Evolutionary conservation across 2,329 filamentous ascomycete genomes (phyloP).

Genomic region (Aspergillus fumigatus): DNA sequence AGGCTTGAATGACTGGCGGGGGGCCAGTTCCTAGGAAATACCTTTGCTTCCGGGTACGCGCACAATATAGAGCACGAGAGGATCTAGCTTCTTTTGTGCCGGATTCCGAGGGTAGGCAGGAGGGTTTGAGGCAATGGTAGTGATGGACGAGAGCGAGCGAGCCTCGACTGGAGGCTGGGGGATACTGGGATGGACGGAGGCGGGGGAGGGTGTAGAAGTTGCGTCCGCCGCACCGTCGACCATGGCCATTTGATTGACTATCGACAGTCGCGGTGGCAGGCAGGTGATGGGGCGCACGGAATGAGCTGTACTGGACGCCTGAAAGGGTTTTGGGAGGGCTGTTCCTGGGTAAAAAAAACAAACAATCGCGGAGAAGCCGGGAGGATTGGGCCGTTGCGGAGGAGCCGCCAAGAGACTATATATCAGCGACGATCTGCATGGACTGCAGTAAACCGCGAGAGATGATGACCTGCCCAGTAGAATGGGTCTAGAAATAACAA

Average conservation of each 20-base stretch:
- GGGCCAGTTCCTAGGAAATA: constrained; percentile 33
- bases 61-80: constrained; percentile 84
- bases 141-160: constrained; percentile 74
- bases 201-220: constrained; percentile 23
- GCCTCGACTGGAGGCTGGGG: constrained; percentile 60
- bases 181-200: constrained; percentile 11
- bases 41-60: constrained; percentile 87
- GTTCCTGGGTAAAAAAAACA: constrained; percentile 4
- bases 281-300: background rate
- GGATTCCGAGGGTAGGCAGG: constrained; percentile 80
- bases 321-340: background rate
- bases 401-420: background rate
- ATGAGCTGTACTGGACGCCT: background rate
- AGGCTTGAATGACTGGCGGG: background rate
- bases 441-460: background rate
- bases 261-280: background rate
- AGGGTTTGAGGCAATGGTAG: constrained; percentile 76
- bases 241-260: constrained; percentile 16
- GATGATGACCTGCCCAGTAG: background rate
- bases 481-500: background rate
- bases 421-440: constrained; percentile 1
- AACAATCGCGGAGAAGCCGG: constrained; percentile 13
- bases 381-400: constrained; percentile 3
- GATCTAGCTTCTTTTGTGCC: constrained; percentile 62
- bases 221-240: constrained; percentile 22